Conservation (phyloP, 2,329 filamentous ascomycete genomes). For the Nigrospora osmanthi region DNA sequence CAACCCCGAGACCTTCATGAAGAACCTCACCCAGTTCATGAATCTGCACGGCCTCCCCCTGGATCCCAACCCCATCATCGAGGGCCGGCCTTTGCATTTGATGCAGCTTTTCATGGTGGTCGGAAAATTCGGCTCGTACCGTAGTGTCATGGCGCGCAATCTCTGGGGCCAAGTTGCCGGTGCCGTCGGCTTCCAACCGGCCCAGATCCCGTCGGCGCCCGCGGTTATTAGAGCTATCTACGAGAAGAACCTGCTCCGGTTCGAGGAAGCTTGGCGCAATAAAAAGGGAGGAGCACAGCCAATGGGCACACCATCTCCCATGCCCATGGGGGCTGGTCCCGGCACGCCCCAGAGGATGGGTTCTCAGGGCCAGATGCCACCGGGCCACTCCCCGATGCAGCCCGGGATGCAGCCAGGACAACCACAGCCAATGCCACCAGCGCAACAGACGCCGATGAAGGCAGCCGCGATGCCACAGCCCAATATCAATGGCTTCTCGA, state of each 20-base stretch:
- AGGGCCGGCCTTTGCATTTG: constrained; percentile 66
- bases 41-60: constrained; percentile 63
- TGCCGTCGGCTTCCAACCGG: constrained; percentile 51
- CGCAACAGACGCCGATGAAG: constrained; percentile 35
- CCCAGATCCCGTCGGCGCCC: constrained; percentile 58
- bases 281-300: constrained; percentile 53
- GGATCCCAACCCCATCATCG: constrained; percentile 66
- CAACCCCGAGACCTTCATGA: constrained; percentile 64
- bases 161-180: constrained; percentile 69
- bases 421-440: constrained; percentile 31
- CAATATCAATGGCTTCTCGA: constrained; percentile 41
- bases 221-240: constrained; percentile 67
- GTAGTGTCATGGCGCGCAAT: constrained; percentile 60
- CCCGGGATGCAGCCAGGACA: constrained; percentile 28
- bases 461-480: constrained; percentile 37
- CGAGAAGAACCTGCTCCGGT: constrained; percentile 66
- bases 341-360: constrained; percentile 37
- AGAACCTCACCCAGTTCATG: constrained; percentile 73
- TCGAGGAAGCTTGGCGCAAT: constrained; percentile 61
- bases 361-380: constrained; percentile 27
- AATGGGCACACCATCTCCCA: constrained; percentile 21
- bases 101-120: constrained; percentile 73
- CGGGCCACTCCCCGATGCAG: constrained; percentile 19
- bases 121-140: constrained; percentile 69
- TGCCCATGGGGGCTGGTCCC: constrained; percentile 21